Percentiles rank a stretch among this genome's conserved stretches.
phyloP scores from a whole-genome alignment of 345 rosid species.

The Hibiscus syriacus region DNA sequence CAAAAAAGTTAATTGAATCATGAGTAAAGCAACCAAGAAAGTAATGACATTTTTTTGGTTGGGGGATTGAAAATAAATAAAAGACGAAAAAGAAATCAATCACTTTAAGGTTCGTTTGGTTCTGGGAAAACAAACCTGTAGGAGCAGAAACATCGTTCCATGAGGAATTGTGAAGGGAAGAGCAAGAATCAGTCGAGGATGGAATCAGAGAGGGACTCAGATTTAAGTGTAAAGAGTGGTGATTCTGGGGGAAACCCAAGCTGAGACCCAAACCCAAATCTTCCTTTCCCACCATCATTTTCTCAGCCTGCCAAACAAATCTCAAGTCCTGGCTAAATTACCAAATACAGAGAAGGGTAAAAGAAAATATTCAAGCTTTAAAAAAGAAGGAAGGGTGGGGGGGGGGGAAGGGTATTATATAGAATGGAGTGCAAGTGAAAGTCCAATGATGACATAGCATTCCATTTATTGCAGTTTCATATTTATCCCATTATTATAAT shows the following conservation, averaged over 20 bases:
- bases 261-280: conserved; percentile 79
- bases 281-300: conserved; percentile 57
- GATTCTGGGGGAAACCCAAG: conserved; percentile 47
- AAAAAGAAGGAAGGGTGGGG: conserved; percentile 11
- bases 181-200: conserved; percentile 25
- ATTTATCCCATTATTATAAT: too few relatives aligned
- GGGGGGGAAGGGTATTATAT: conserved; percentile 31
- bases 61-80: background rate
- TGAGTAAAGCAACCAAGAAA: background rate
- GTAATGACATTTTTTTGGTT: background rate
- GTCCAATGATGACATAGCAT: conserved; percentile 52
- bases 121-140: conserved; percentile 15
- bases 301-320: background rate
- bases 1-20: background rate
- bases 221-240: conserved; percentile 42
- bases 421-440: conserved; percentile 33
- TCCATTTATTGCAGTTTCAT: too few relatives aligned
- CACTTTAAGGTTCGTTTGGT: conserved; percentile 17
- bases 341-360: background rate
- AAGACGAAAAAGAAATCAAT: background rate
- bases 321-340: background rate
- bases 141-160: conserved; percentile 43
- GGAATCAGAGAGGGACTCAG: conserved; percentile 33
- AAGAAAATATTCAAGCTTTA: too few relatives aligned
- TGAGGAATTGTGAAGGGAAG: conserved; percentile 42